Conservation (phyloP, 495 filamentous ascomycete genomes). For the Hyaloscypha bicolor region DNA sequence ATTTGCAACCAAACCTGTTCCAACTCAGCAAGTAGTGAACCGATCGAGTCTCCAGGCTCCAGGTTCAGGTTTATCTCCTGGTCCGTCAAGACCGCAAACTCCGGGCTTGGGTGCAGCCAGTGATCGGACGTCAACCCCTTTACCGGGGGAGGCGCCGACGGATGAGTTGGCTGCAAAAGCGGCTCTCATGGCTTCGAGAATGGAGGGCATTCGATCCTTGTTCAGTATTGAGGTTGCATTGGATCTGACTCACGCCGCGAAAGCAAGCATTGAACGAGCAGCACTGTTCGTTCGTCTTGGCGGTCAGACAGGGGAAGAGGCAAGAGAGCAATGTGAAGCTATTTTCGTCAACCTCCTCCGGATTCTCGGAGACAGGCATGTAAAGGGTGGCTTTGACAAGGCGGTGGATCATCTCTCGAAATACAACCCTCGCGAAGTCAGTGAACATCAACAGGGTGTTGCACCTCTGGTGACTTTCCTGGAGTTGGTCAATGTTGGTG, state of each 20-base stretch:
- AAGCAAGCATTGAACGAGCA: constrained; percentile 83
- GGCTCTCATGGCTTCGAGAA: constrained; percentile 88
- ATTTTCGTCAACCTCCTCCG: constrained; percentile 86
- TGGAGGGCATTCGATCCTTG: constrained; percentile 90
- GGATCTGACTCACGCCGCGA: constrained; percentile 85
- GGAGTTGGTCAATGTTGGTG: constrained; percentile 96
- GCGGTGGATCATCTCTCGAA: constrained; percentile 88
- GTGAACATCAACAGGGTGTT: constrained; percentile 70
- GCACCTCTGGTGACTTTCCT: constrained; percentile 94
- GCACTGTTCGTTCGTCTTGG: constrained; percentile 79
- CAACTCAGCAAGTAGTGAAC: constrained; percentile 34
- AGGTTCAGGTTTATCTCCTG: constrained; percentile 33
- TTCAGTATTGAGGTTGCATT: constrained; percentile 97
- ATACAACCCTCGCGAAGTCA: constrained; percentile 88
- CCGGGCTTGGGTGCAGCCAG: constrained; percentile 20
- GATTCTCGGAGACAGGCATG: constrained; percentile 82
- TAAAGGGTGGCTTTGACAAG: constrained; percentile 87
- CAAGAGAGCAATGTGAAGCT: constrained; percentile 85
- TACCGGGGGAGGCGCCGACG: constrained; percentile 63
- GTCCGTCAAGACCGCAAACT: constrained; percentile 50
- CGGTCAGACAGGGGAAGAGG: constrained; percentile 77
- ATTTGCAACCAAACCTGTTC: constrained; percentile 25
- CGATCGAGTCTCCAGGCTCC: constrained; percentile 37
- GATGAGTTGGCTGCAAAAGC: constrained; percentile 95
- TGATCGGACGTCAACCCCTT: constrained; percentile 25